Evolutionary conservation across 1,284 basidiomycete species (phyloP), one percentile per base, ranked within the genome.

Genomic region (Exsudoporus floridanus): DNA sequence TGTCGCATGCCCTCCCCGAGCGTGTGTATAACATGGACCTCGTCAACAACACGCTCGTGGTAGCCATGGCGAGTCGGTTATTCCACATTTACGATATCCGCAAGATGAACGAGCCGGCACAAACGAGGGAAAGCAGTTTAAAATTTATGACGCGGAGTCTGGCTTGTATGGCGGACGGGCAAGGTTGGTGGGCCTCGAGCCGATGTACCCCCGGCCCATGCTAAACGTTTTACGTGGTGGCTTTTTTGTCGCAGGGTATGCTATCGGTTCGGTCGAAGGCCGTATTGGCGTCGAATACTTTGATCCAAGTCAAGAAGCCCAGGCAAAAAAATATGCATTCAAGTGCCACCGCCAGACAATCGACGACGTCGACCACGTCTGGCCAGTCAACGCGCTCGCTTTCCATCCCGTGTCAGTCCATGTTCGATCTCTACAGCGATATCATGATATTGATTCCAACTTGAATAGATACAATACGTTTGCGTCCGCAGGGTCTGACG

Each of bases 201-300:
- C 1, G n/a, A 13, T 41, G n/a, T 6, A 12, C 5, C 10, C 10
- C 8, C 16, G 3, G 25, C 18, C 46, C 21, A 13, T 18, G 14
- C 7, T 31, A 39, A 41, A 9, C 18, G 37, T n/a, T 8, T 9
- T 27, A 23, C 23, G 23, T n/a, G n/a, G n/a, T n/a, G n/a, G n/a
- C n/a, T n/a, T n/a, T n/a, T 27, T 16, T 2, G 27, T 35, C 12
- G 6, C 14, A 93, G 95, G 96, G 9, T 99, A 92, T 72, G 94
- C 94, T 1, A 93, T 90, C 0, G 90, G 88, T 0, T 96, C 93
- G 0, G 92, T 98, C 16, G 97, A 99, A 69, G 96, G 96, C 0
- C 82, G 96, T 36, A 94, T 99, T 51, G 94, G 95, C 0, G 95
- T 99, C 38, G 97, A 99, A 70, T 98, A 97, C 73, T 95, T 98